These are phyloP conservation scores for Brasilioporus rufonigricans DNA, from an alignment of 768 basidiomycete species.

Conservation along the genomic window DNA sequence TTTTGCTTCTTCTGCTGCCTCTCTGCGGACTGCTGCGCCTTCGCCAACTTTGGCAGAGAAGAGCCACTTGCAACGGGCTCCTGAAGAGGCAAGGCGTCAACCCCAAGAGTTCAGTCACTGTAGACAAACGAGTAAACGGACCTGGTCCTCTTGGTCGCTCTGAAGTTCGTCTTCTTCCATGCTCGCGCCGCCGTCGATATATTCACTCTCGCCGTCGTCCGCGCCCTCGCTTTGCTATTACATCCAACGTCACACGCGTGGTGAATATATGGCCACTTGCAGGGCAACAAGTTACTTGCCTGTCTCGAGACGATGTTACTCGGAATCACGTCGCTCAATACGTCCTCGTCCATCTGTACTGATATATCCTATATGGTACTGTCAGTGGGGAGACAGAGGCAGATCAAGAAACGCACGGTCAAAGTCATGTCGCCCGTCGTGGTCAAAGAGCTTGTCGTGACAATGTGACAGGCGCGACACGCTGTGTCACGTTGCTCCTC, in stretches of 20 bases:
- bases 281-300: conserved; percentile 39
- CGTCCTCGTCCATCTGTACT: conserved; percentile 61
- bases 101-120: background rate
- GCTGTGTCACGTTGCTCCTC: conserved; percentile 16
- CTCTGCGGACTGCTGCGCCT: conserved; percentile 38
- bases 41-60: conserved; percentile 33
- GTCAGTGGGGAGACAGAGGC: conserved; percentile 1
- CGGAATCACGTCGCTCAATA: conserved; percentile 87
- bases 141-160: conserved; percentile 49
- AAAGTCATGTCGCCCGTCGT: conserved; percentile 23
- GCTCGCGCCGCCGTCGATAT: conserved; percentile 49
- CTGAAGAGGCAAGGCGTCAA: conserved; percentile 9
- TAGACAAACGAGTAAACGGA: conserved; percentile 4
- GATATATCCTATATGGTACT: conserved; percentile 10
- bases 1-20: conserved; percentile 47
- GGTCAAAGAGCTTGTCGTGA: conserved; percentile 21
- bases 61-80: conserved; percentile 21
- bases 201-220: conserved; percentile 72
- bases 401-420: conserved; percentile 15
- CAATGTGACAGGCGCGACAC: conserved; percentile 21
- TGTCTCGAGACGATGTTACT: conserved; percentile 90
- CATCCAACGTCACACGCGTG: conserved; percentile 25
- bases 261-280: conserved; percentile 5
- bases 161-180: conserved; percentile 63
- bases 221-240: conserved; percentile 60